Percentiles rank a stretch among this genome's conserved stretches.
phyloP scores from a whole-genome alignment of 768 basidiomycete species.

The Boletus vinaceobasis region DNA sequence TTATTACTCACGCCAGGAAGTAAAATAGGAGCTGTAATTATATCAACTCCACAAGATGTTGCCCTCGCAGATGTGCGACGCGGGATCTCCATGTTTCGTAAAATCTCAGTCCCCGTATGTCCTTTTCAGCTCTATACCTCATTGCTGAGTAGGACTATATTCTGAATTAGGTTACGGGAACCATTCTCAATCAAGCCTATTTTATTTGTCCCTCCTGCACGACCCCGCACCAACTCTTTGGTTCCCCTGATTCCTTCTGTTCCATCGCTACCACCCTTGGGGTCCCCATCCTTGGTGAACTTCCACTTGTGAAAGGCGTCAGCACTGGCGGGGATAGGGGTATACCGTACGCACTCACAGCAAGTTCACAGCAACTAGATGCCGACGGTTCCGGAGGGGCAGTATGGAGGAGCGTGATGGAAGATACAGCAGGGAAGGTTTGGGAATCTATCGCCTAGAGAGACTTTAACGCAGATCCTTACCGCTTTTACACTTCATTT shows the following conservation, averaged over 20 bases:
- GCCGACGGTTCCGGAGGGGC: conserved; percentile 27
- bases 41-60: conserved; percentile 95
- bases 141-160: neutral
- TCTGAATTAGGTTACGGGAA: conserved; percentile 67
- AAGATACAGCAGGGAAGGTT: conserved; percentile 26
- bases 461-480: neutral
- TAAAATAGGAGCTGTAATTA: conserved; percentile 76
- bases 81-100: conserved; percentile 89
- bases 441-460: conserved; percentile 25
- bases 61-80: conserved; percentile 89
- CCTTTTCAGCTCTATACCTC: neutral
- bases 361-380: conserved; percentile 10
- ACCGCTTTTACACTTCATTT: neutral
- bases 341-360: conserved; percentile 43
- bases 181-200: conserved; percentile 85
- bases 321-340: conserved; percentile 73
- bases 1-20: neutral
- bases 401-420: conserved; percentile 34
- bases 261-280: conserved; percentile 53
- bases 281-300: conserved; percentile 68
- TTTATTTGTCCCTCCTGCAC: conserved; percentile 76
- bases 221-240: conserved; percentile 63
- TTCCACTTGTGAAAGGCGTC: conserved; percentile 76
- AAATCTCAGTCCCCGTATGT: conserved; percentile 81
- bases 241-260: conserved; percentile 62